Evolutionary conservation across 192 early-diverging fungal species (phyloP).

Genomic region (Coemansia nantahalensis): DNA sequence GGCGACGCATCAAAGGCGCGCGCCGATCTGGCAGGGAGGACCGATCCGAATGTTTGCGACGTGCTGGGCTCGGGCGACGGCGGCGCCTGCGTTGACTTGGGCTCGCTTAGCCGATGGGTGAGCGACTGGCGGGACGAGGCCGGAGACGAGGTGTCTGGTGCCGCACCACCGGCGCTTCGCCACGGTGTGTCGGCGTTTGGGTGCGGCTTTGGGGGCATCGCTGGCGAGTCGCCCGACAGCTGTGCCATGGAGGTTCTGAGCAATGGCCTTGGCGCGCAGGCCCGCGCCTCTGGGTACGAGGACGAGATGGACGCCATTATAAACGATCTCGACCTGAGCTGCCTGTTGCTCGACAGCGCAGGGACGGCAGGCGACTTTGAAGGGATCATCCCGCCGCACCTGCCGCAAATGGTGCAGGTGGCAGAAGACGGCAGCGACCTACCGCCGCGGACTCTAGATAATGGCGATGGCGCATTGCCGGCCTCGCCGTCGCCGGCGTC

Average conservation of each 20-base stretch:
- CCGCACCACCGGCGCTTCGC: neutral
- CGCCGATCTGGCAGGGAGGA: conserved; percentile 37
- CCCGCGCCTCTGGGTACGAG: neutral
- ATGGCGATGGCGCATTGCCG: neutral
- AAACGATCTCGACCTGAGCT: conserved; percentile 17
- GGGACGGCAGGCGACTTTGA: conserved; percentile 20
- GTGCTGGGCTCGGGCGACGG: conserved; percentile 19
- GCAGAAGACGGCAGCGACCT: neutral
- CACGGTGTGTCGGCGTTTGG: neutral
- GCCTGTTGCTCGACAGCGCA: conserved; percentile 19
- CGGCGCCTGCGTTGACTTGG: conserved; percentile 32
- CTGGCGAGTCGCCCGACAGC: neutral
- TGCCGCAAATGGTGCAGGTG: conserved; percentile 30
- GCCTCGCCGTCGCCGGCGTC: neutral
- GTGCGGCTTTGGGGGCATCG: neutral
- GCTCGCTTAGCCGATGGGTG: conserved; percentile 18
- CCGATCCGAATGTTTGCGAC: conserved; percentile 38
- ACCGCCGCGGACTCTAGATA: neutral
- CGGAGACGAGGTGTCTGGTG: neutral
- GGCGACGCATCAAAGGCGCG: conserved; percentile 44
- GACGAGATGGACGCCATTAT: conserved; percentile 31
- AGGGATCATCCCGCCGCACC: conserved; percentile 25
- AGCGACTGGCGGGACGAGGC: conserved; percentile 37
- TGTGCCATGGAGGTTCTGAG: too few species aligned
- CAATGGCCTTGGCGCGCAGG: neutral